A percentile compares a stretch with the other conserved stretches of the same genome.
Evolutionary conservation across 495 filamentous ascomycete species (phyloP).

Genomic region (Wilcoxina mikolae): DNA sequence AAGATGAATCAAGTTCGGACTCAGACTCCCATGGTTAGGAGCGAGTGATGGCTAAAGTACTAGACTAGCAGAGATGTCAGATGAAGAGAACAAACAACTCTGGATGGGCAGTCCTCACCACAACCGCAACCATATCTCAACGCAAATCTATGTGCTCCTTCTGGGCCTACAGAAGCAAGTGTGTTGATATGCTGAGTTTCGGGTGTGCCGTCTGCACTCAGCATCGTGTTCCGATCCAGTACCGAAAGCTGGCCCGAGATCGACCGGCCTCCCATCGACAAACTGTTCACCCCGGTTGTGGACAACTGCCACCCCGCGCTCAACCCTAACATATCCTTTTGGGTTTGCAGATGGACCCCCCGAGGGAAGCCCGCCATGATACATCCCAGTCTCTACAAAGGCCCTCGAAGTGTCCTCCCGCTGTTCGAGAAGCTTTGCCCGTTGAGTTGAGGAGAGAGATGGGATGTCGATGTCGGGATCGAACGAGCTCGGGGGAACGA

Average conservation of each 20-base stretch:
- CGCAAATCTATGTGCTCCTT: background rate
- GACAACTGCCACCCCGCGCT: background rate
- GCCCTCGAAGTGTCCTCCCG: no score
- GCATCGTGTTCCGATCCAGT: constrained; percentile 11
- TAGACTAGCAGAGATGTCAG: background rate
- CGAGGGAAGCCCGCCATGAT: constrained; percentile 20
- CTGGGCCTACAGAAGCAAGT: constrained; percentile 11
- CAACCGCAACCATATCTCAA: background rate
- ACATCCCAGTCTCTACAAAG: constrained; percentile 14
- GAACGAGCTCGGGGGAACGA: no score
- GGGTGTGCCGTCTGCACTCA: constrained; percentile 3
- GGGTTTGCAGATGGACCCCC: constrained; percentile 12
- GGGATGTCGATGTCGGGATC: no score
- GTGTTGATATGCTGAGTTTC: constrained; percentile 12
- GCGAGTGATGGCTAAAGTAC: background rate
- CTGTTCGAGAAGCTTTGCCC: no score
- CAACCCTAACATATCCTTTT: constrained; percentile 9
- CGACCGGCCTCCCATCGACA: background rate
- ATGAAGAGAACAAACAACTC: background rate
- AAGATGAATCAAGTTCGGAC: no score
- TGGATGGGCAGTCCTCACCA: background rate
- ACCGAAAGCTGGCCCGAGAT: constrained; percentile 6
- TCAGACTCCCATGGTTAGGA: no score
- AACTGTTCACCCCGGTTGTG: constrained; percentile 18
- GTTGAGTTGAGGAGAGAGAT: no score